Conservation (phyloP, 2,329 filamentous ascomycete genomes). For the Venturia oleaginea region DNA sequence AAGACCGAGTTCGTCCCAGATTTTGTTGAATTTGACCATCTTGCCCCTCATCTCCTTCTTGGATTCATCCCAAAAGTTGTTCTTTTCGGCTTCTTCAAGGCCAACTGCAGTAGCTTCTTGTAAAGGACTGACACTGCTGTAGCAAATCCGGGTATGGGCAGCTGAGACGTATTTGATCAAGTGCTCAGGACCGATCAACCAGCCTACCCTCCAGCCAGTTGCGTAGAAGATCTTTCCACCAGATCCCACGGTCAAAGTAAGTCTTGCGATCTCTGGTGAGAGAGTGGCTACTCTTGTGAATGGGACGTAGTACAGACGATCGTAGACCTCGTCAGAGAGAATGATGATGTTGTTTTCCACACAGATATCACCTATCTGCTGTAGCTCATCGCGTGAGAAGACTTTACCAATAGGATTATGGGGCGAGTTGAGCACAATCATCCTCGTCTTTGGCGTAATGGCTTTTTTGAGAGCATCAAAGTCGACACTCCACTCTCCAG, state of each 20-base stretch:
- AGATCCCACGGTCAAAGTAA: constrained; percentile 89
- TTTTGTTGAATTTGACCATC: constrained; percentile 73
- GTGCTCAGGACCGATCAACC: constrained; percentile 81
- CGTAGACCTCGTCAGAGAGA: constrained; percentile 65
- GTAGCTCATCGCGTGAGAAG: constrained; percentile 73
- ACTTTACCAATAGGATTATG: constrained; percentile 98
- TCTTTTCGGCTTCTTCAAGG: constrained; percentile 78
- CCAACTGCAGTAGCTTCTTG: constrained; percentile 92
- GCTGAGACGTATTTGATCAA: constrained; percentile 86
- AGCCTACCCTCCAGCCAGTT: constrained; percentile 94
- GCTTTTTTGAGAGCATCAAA: constrained; percentile 72
- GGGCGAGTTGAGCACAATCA: constrained; percentile 85
- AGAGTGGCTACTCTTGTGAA: constrained; percentile 89
- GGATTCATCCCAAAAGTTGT: constrained; percentile 80
- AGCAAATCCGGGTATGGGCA: constrained; percentile 94
- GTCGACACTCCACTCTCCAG: constrained; percentile 80
- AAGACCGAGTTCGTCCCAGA: constrained; percentile 40
- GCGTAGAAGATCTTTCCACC: constrained; percentile 98
- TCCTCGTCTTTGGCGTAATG: constrained; percentile 81
- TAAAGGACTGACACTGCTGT: constrained; percentile 82
- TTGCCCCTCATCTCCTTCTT: constrained; percentile 84
- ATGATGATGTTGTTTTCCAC: constrained; percentile 93
- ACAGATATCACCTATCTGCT: constrained; percentile 77
- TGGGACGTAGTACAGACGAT: constrained; percentile 87
- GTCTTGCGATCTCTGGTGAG: constrained; percentile 76